Evolutionary conservation across 1,139 yeast species (phyloP), one percentile per base, ranked within the genome.

Genomic region (Candida tetrigidarum): DNA sequence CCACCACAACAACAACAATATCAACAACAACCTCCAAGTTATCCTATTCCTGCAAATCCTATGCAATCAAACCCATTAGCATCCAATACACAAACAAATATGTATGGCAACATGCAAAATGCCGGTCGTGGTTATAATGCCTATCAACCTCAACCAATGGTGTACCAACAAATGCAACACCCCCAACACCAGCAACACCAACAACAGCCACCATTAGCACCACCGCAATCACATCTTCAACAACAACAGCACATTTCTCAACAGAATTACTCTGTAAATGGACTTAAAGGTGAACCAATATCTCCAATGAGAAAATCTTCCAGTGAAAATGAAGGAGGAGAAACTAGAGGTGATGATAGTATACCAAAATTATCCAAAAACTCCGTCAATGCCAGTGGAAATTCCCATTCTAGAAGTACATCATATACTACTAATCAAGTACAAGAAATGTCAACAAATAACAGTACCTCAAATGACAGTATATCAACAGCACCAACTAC

Each of bases 311-410:
- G 70, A 46, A 68, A 64, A 41, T 12, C 52, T 50, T 26, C 41
- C 3, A 28, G 10, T 37, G 19, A 14, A 16, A 20, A 23, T 12
- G 18, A 19, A 11, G 25, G 25, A 11, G 25, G 25, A 11, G 36
- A 32, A 32, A 19, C 25, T 6, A 14, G 19, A 32, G 69, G 63
- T 7, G 47, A 57, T 23, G 57, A 57, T 23, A 56, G 56, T 34
- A 67, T 74, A 10, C 73, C 76, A 3, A 70, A 66, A 48, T 58
- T 69, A 39, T 73, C 75, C 19, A 71, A 70, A 50, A 59, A 59
- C 14, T 32, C 36, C 10, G n/a, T 19, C 6, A 54, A 36, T 11
- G 32, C n/a, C 10, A 36, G 15, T 18, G 30, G 30, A 16, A n/a
- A 26, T 18, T 10, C 14, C 7, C 51, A 43, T 42, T 51, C 51